These are phyloP conservation scores for Geotrichum klebahnii DNA, from an alignment of 1,139 yeast genomes.

Conservation along the genomic window DNA sequence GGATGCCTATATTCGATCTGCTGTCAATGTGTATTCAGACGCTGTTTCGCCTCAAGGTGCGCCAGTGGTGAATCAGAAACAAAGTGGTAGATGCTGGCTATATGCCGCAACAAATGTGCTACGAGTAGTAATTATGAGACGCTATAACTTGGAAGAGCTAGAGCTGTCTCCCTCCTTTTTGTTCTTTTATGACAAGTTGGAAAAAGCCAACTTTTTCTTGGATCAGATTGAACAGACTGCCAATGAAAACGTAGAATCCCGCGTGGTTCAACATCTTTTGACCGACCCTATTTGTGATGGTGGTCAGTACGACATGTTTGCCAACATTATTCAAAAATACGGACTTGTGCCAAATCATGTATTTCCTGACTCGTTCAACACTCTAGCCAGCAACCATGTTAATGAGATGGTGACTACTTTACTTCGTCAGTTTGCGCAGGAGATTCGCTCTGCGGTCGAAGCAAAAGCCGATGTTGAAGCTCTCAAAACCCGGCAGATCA, in stretches of 20 bases:
- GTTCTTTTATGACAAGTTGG: constrained; percentile 70
- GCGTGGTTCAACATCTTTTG: constrained; percentile 61
- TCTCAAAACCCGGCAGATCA: constrained; percentile 51
- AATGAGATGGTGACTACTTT: constrained; percentile 61
- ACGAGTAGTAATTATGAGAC: constrained; percentile 58
- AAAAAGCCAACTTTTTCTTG: constrained; percentile 69
- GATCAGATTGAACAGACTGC: constrained; percentile 67
- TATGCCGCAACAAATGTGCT: constrained; percentile 76
- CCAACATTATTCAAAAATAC: constrained; percentile 67
- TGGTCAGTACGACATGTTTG: constrained; percentile 82
- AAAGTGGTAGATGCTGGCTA: constrained; percentile 82
- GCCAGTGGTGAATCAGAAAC: constrained; percentile 68
- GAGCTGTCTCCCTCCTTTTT: constrained; percentile 70
- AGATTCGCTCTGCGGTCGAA: constrained; percentile 50
- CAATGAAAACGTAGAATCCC: constrained; percentile 58
- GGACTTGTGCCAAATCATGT: constrained; percentile 71
- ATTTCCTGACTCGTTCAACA: constrained; percentile 68
- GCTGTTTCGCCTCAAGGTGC: constrained; percentile 61
- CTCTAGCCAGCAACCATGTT: constrained; percentile 54
- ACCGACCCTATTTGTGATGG: constrained; percentile 70
- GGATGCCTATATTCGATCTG: constrained; percentile 41
- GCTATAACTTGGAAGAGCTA: constrained; percentile 61
- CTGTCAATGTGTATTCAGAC: constrained; percentile 51
- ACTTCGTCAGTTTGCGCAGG: constrained; percentile 70
- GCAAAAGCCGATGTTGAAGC: constrained; percentile 35